Base-by-base conservation (phyloP, 768 basidiomycete species). In the Pleurotus ostreatus region DNA sequence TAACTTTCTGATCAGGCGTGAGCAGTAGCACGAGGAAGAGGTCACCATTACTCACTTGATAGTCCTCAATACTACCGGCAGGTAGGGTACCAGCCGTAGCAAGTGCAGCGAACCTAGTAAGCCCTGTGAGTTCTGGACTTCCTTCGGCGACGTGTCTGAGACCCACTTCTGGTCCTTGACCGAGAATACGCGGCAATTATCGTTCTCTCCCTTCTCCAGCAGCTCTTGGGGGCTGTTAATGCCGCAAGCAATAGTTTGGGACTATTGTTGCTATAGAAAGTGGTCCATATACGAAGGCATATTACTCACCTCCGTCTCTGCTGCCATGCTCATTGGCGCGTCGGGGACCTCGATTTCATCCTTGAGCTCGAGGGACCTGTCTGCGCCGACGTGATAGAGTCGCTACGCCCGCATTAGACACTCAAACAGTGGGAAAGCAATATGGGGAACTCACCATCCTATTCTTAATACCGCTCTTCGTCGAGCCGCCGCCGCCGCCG, bases 271-370 rank as follows among this genome's bases (percentile, higher is more conserved):
- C 41, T 38, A 51, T 41, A 20, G n/a, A n/a, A n/a, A n/a, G 16
- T 30, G 40, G 54, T 37, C 40, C 18, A 12, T 34, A 53, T 25
- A 30, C 57, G 49, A 53, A 40, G 26, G 34, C 55, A 38, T 39
- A 55, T 9, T 16, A 59, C 71, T 59, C 68, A 89, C 91, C 71
- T 83, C 68, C 7, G 75, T 69, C 66, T 88, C 72, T 11, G 83
- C 80, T 15, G 88, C 86, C 78, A 98, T 86, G 67, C 94, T 96
- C 92, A 94, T 98, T n/a, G 97, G 95, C 4, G 89, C 90, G 70
- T 98, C 97, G 67, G 95, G 95, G 37, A 99, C 78, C 63, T 92
- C 84, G 47, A 85, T 75, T 68, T 97, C 93, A 61, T 81, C 70
- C 22, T 86, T 66, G 1, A 84, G 70, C 30, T 82, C 72, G 9